Evolutionary conservation across 2,329 filamentous ascomycete species (phyloP).

Genomic region (Apiospora sp.): DNA sequence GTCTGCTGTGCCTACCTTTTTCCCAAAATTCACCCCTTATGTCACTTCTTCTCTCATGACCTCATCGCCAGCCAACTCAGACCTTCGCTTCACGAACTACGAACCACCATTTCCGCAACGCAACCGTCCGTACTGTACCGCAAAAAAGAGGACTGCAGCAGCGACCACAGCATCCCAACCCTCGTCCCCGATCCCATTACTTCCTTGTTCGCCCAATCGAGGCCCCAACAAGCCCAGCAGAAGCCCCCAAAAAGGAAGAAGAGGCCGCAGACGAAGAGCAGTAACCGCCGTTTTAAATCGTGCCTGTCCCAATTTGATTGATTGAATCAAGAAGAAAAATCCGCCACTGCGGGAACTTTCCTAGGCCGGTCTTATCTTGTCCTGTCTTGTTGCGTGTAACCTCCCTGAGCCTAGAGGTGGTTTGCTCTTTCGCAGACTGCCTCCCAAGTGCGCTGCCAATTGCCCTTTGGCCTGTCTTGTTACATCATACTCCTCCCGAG

Average conservation of each 20-base stretch:
- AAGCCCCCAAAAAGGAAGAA: conserved; percentile 10
- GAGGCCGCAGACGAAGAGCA: conserved; percentile 7
- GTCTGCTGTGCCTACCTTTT: conserved; percentile 47
- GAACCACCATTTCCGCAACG: conserved; percentile 25
- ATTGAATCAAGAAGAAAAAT: conserved; percentile 11
- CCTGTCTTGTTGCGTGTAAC: conserved; percentile 17
- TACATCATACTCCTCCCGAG: conserved; percentile 45
- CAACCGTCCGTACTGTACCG: conserved; percentile 5
- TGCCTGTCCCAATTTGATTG: background rate
- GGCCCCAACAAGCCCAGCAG: background rate
- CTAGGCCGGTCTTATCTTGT: conserved; percentile 7
- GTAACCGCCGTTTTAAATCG: conserved; percentile 17
- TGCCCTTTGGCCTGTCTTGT: conserved; percentile 26
- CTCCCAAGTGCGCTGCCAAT: conserved; percentile 32
- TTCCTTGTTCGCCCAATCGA: background rate
- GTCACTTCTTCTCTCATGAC: conserved; percentile 50
- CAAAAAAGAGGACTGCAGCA: conserved; percentile 28
- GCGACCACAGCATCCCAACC: conserved; percentile 9
- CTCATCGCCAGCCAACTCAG: conserved; percentile 46
- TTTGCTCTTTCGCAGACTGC: conserved; percentile 44
- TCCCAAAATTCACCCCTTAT: conserved; percentile 48
- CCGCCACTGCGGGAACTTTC: conserved; percentile 21
- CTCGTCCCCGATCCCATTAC: background rate
- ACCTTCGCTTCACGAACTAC: conserved; percentile 33
- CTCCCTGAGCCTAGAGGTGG: conserved; percentile 38